phyloP scores from a whole-genome alignment of 129 eudicot species.

The Artemisia annua region DNA sequence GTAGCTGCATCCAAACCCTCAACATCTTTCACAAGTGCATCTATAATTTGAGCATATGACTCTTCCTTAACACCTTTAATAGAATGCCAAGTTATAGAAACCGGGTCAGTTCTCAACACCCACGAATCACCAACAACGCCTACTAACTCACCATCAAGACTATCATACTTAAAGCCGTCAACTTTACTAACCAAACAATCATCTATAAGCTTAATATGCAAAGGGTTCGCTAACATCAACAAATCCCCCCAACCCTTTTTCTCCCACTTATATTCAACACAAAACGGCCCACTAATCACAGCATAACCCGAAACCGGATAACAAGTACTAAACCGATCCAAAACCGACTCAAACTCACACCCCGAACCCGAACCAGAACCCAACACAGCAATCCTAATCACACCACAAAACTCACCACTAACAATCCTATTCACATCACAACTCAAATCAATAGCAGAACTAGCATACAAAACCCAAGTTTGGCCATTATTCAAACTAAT shows the following conservation, averaged over 20 bases:
- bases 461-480: conserved; percentile 76
- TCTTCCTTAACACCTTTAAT: conserved; percentile 60
- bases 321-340: conserved; percentile 80
- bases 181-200: conserved; percentile 42
- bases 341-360: conserved; percentile 39
- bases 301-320: conserved; percentile 77
- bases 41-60: conserved; percentile 44
- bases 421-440: conserved; percentile 45
- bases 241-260: conserved; percentile 77
- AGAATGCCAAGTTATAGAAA: conserved; percentile 94
- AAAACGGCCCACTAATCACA: conserved; percentile 51
- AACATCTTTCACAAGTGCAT: conserved; percentile 67
- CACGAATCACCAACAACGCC: conserved; percentile 91
- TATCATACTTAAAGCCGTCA: conserved; percentile 59
- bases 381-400: conserved; percentile 59
- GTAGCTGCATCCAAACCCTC: conserved; percentile 45
- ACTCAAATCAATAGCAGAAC: conserved; percentile 54
- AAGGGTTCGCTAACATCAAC: conserved; percentile 82
- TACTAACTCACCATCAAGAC: conserved; percentile 85
- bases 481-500: conserved; percentile 68
- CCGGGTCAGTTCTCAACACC: conserved; percentile 69
- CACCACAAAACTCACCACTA: conserved; percentile 56
- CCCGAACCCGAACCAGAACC: conserved; percentile 27
- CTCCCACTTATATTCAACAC: conserved; percentile 80
- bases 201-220: conserved; percentile 60